Base-by-base conservation (phyloP, 2,329 filamentous ascomycete genomes). In the Rosellinia necatrix region DNA sequence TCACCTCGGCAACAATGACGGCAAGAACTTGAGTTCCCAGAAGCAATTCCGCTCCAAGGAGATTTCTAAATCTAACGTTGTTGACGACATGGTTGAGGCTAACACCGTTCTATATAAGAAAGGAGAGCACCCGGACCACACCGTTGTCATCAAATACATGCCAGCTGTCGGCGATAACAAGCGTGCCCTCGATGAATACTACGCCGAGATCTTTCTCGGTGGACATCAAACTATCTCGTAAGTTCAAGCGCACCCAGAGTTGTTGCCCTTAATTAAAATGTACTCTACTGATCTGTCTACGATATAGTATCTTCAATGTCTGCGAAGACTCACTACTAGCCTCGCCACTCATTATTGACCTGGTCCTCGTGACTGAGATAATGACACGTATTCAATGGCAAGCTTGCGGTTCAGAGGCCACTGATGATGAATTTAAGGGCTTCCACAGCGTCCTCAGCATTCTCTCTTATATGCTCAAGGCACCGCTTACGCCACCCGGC, bases 141-240 rank as follows among this genome's bases (percentile, higher is more conserved):
- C 91, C 58, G 94, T 99, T 58, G 94, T 99, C 67, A 99, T 99
- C 86, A 99, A 99, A 85, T 99, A 99, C 82, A 96, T 99, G 92
- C 94, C 94, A 30, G 91, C 92, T 62, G 94, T 99, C 44, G 94
- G 94, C 61, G 94, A 99, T 79, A 96, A 97, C 84, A 99, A 99
- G 86, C 92, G 94, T 72, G 94, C 94, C 51, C 83, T 99, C 51
- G 94, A 99, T 71, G 94, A 99, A 82, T 99, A 99, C 84, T 97
- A 97, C 68, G 94, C 92, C 53, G 93, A 99, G 82, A 97, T 99
- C 77, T 99, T 99, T 84, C 84, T 97, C 78, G 94, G 94, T 65
- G 94, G 94, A 37, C 94, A 97, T 78, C 94, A 99, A 81, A 97
- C 92, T 68, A 99, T 99, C 73, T 88, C 85, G 81, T 85, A 74